Conservation (phyloP, 257 asterid species). For the Petunia secreta region DNA sequence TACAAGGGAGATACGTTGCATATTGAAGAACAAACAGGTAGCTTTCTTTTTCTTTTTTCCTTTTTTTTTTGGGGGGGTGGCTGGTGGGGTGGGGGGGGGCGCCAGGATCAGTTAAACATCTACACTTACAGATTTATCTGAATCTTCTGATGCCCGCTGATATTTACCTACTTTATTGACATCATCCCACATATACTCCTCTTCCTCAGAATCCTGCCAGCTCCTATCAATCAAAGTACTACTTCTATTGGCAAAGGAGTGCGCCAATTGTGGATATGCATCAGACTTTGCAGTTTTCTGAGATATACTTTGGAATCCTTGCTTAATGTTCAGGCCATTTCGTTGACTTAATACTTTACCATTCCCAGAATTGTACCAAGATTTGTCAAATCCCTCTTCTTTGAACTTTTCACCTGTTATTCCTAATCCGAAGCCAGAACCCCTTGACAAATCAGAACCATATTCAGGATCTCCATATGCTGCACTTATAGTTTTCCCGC, state of each 20-base stretch:
- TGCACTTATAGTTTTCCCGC: conserved; percentile 41
- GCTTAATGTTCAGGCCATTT: conserved; percentile 62
- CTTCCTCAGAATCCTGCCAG: conserved; percentile 92
- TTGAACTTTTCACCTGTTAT: conserved; percentile 49
- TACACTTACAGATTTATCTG: conserved; percentile 56
- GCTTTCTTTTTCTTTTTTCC: neutral
- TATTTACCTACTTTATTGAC: conserved; percentile 54
- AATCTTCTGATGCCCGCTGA: conserved; percentile 60
- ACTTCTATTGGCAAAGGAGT: conserved; percentile 38
- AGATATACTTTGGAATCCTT: conserved; percentile 48
- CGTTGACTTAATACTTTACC: conserved; percentile 51
- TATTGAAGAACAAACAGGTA: neutral
- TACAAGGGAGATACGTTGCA: neutral
- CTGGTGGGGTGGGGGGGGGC: neutral
- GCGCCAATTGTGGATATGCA: conserved; percentile 45
- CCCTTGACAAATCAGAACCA: conserved; percentile 52
- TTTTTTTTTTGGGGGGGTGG: conserved; percentile 15
- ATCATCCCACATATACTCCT: conserved; percentile 83
- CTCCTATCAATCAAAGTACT: conserved; percentile 51
- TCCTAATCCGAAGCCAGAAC: conserved; percentile 46
- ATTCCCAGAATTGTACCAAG: conserved; percentile 58
- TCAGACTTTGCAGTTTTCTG: conserved; percentile 42
- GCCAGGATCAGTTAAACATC: neutral
- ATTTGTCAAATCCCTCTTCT: conserved; percentile 57
- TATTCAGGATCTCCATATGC: conserved; percentile 55